Base-by-base conservation (phyloP, 768 basidiomycete genomes). In the Boletus huronensis region DNA sequence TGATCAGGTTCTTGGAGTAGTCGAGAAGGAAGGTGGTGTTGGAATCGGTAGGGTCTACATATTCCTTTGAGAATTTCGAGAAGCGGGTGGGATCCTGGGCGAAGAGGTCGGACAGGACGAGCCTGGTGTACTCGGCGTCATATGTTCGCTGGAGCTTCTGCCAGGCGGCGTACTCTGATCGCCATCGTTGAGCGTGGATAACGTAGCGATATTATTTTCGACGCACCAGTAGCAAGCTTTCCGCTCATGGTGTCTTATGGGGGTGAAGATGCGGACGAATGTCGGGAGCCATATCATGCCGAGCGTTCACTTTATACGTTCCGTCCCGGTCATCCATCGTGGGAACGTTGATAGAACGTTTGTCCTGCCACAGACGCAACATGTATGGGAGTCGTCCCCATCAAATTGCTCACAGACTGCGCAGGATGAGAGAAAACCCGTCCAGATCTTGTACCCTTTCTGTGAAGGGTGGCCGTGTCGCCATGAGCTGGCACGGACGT, bases 1-100 rank as follows among this genome's bases (percentile, higher is more conserved):
- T 93, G 78, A 98, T 83, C 62, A 98, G 75, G 77, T 98, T 96
- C 76, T 99, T 98, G 68, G 93, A 97, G 77, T 90, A 95, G 74
- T 99, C 96, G 68, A 97, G 80, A 56, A 99, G 82, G 77, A 99
- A 81, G 48, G 88, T 87, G 49, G 87, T 85, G 57, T 79, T 77
- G 8, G 85, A 79, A 46, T 87, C 85, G 40, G 77, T 77, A 7
- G 80, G 66, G 25, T 89, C 83, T 38, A 78, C 77, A 74, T 94
- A 95, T 58, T 85, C 79, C 50, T 78, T 80, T 42, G 87, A 91
- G 75, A 93, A 94, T 67, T 87, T 91, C 45, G 81, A 66, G 78
- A 98, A 99, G 54, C 97, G 88, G 52, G 81, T 55, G 16, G 94
- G 85, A 75, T 98, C 94, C 65, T 87, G 78, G 19, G 85, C 85